phyloP scores from a whole-genome alignment of 2,329 filamentous ascomycete species.

The Aspergillus sp. region DNA sequence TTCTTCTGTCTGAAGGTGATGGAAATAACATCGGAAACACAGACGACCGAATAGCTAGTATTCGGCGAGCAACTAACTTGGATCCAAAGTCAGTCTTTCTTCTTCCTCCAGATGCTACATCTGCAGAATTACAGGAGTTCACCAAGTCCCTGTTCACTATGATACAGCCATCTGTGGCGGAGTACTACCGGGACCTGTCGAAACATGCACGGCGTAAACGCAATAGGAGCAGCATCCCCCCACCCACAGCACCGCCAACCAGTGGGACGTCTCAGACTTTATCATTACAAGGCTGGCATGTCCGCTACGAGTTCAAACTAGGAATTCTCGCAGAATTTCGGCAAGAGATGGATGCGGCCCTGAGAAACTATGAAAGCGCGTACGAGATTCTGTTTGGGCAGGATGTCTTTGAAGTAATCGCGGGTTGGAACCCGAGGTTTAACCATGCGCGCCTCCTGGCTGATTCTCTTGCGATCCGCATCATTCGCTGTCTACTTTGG shows the following conservation, averaged over 20 bases:
- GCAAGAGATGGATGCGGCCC: slow-evolving; percentile 81
- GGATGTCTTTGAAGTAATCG: slow-evolving; percentile 81
- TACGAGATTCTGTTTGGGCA: slow-evolving; percentile 75
- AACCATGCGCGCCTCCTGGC: slow-evolving; percentile 86
- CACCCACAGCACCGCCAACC: slow-evolving; percentile 75
- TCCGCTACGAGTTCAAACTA: slow-evolving; percentile 90
- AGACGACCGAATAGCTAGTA: slow-evolving; percentile 70
- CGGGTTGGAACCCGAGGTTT: slow-evolving; percentile 84
- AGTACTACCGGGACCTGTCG: slow-evolving; percentile 92
- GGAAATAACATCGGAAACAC: slow-evolving; percentile 53
- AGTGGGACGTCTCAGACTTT: slow-evolving; percentile 77
- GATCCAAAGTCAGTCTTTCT: slow-evolving; percentile 84
- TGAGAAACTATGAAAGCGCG: slow-evolving; percentile 78
- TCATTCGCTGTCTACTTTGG: slow-evolving; percentile 77
- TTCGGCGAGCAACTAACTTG: slow-evolving; percentile 70
- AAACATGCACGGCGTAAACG: slow-evolving; percentile 87
- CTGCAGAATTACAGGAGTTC: slow-evolving; percentile 65
- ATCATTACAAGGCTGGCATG: slow-evolving; percentile 82
- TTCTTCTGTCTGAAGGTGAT: slow-evolving; percentile 68
- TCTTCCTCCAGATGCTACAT: slow-evolving; percentile 65
- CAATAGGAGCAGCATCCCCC: slow-evolving; percentile 67
- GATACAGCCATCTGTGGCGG: slow-evolving; percentile 67
- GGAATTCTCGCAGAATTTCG: slow-evolving; percentile 87
- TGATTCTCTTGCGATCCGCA: slow-evolving; percentile 72
- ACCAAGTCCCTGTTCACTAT: slow-evolving; percentile 65